phyloP scores from a whole-genome alignment of 1,284 basidiomycete genomes.

The Sporisorium sorghi region DNA sequence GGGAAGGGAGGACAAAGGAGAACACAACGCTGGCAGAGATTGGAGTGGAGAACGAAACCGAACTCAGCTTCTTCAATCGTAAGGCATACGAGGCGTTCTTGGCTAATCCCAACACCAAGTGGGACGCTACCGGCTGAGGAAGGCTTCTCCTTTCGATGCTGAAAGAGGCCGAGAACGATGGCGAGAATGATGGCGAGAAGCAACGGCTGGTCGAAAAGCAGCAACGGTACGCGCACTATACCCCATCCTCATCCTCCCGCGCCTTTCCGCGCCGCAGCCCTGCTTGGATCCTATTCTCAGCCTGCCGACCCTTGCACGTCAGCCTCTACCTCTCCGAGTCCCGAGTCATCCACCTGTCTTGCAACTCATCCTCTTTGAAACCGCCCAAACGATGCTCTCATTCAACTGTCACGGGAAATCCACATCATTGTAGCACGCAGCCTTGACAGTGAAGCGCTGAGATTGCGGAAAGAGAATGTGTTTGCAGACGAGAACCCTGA shows the following conservation, averaged over 20 bases:
- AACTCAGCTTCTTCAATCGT: slow-evolving; percentile 64
- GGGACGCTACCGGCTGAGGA: slow-evolving; percentile 48
- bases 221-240: no score
- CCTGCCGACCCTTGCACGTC: no score
- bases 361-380: not conserved
- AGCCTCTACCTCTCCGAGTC: no score
- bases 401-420: not conserved
- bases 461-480: slow-evolving; percentile 10
- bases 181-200: no score
- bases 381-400: not conserved
- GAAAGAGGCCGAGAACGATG: no score
- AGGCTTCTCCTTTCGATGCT: no score
- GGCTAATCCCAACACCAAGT: slow-evolving; percentile 60
- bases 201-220: no score
- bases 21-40: slow-evolving; percentile 51
- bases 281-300: no score
- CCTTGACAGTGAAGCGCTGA: slow-evolving; percentile 1
- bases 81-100: slow-evolving; percentile 62
- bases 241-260: no score
- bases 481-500: not conserved
- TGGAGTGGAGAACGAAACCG: slow-evolving; percentile 66
- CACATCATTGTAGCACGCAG: not conserved
- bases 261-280: no score
- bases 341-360: no score
- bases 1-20: slow-evolving; percentile 16